Conservation (phyloP, 805 yeast species). For the Lachancea sp. region DNA sequence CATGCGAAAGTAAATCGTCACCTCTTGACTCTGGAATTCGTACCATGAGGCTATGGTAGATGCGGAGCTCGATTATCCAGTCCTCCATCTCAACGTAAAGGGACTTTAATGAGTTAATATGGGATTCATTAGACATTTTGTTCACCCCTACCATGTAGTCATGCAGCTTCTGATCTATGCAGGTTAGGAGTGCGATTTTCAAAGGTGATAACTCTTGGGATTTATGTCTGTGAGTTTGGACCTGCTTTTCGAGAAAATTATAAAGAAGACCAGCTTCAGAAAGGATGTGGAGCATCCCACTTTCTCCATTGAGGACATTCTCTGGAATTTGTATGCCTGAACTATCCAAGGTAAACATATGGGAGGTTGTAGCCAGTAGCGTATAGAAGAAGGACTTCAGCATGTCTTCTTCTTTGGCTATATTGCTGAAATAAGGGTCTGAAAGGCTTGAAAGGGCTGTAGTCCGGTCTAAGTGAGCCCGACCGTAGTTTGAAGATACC, state of each 20-base stretch:
- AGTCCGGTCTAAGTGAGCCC: conserved; percentile 4
- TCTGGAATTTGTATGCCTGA: conserved; percentile 41
- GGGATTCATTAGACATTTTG: conserved; percentile 37
- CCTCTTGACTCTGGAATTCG: conserved; percentile 35
- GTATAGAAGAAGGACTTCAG: conserved; percentile 46
- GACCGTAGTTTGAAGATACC: conserved; percentile 22
- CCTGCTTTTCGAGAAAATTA: conserved; percentile 35
- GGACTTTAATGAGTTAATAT: conserved; percentile 24
- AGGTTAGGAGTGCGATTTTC: conserved; percentile 53
- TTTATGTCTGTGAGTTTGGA: conserved; percentile 27
- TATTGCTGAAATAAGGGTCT: conserved; percentile 31
- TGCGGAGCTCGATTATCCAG: conserved; percentile 50
- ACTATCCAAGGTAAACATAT: conserved; percentile 41
- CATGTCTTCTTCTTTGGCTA: conserved; percentile 38
- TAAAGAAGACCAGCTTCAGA: conserved; percentile 71
- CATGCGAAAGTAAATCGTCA: conserved; percentile 47
- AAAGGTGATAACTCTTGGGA: conserved; percentile 41
- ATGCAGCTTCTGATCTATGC: conserved; percentile 38
- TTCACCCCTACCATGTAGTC: conserved; percentile 41
- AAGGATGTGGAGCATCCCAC: conserved; percentile 48
- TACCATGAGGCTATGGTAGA: conserved; percentile 42
- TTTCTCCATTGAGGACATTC: conserved; percentile 47
- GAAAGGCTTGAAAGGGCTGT: conserved; percentile 18
- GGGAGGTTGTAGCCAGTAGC: conserved; percentile 57
- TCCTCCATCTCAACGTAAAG: conserved; percentile 39